phyloP scores from a whole-genome alignment of 306 rosid genomes.

The Adenanthera pavonina region DNA sequence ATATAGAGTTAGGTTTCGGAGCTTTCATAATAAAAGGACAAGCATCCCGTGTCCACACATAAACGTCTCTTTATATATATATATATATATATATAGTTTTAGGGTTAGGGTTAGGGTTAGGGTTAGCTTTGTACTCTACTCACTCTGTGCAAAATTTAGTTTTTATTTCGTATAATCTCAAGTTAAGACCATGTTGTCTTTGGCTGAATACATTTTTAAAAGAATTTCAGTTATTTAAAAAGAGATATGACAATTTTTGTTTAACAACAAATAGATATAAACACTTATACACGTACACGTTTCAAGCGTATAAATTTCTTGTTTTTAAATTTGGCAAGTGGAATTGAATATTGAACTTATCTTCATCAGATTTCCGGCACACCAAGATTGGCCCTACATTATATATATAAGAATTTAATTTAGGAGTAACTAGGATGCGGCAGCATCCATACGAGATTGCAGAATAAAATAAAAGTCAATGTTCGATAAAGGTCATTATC shows the following conservation, averaged over 20 bases:
- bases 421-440: background rate
- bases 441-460: constrained; percentile 19
- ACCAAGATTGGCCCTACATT: constrained; percentile 13
- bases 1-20: constrained; percentile 51
- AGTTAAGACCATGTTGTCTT: background rate
- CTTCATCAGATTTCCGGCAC: constrained; percentile 39
- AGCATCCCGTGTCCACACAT: constrained; percentile 26
- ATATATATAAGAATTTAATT: background rate
- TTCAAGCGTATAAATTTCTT: constrained; percentile 37
- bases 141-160: background rate
- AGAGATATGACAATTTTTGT: too few relatives aligned
- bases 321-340: background rate
- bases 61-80: constrained; percentile 22
- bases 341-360: constrained; percentile 41
- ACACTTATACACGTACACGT: background rate
- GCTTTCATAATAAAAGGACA: constrained; percentile 45
- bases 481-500: constrained; percentile 32
- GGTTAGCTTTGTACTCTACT: background rate
- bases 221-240: background rate
- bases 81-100: background rate
- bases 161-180: background rate
- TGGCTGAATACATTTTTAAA: background rate
- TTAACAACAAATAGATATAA: too few relatives aligned
- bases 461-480: background rate
- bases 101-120: background rate